phyloP scores from a whole-genome alignment of 2,329 filamentous ascomycete genomes.

The Epichloe brachyelytri region DNA sequence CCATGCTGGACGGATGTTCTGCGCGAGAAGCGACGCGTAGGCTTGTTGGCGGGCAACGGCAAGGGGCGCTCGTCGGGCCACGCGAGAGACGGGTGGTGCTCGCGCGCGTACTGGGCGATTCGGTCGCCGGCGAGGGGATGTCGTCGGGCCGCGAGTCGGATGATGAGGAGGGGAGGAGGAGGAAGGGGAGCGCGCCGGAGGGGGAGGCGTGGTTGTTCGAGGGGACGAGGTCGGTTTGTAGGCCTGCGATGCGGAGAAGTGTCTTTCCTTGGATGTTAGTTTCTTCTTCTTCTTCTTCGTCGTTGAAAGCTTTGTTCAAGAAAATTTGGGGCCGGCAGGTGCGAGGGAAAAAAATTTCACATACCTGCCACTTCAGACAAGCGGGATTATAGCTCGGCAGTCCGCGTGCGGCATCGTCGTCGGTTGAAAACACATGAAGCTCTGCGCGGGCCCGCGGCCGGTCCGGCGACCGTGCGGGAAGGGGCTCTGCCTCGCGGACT shows the following conservation, averaged over 20 bases:
- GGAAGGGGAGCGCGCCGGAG: constrained; percentile 74
- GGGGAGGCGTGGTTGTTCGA: constrained; percentile 93
- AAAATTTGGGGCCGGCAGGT: no score
- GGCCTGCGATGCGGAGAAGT: constrained; percentile 63
- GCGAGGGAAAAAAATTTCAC: constrained; percentile 12
- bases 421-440: constrained; percentile 65
- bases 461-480: constrained; percentile 46
- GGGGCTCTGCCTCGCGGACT: constrained; percentile 60
- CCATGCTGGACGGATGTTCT: constrained; percentile 75
- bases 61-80: constrained; percentile 6
- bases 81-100: constrained; percentile 18
- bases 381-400: constrained; percentile 78
- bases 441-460: constrained; percentile 33
- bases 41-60: constrained; percentile 50
- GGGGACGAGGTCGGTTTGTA: constrained; percentile 52
- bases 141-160: constrained; percentile 35
- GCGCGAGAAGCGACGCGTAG: constrained; percentile 66
- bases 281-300: not conserved
- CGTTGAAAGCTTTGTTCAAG: not conserved
- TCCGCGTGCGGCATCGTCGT: constrained; percentile 45
- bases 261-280: constrained; percentile 31
- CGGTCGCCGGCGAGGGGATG: constrained; percentile 40
- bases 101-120: constrained; percentile 55
- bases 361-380: constrained; percentile 93
- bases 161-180: constrained; percentile 41